A percentile compares a stretch with the other conserved stretches of the same genome.
Evolutionary conservation across 116 monocot genomes (phyloP).

Genomic region (Zostera marina): DNA sequence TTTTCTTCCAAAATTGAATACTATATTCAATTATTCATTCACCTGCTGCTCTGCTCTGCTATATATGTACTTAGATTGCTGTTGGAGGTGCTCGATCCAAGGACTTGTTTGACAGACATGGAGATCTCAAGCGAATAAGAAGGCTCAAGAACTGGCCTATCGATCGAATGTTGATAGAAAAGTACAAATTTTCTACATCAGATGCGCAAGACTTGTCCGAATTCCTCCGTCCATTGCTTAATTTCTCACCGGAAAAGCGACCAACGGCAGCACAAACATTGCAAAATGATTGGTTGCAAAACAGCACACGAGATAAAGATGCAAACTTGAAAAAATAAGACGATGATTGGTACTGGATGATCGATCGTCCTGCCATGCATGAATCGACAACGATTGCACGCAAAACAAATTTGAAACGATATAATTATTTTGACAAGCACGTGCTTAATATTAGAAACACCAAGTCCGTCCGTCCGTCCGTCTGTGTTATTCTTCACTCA

Average conservation of each 20-base stretch:
- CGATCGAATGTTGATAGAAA: constrained; percentile 36
- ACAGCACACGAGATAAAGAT: constrained; percentile 3
- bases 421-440: too few species aligned
- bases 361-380: too few species aligned
- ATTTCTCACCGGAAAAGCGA: constrained; percentile 52
- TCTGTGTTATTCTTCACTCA: too few species aligned
- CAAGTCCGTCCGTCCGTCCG: too few species aligned
- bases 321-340: too few species aligned
- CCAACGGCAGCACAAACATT: constrained; percentile 46
- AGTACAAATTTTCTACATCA: constrained; percentile 36
- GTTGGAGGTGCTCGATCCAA: constrained; percentile 56
- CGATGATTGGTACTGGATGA: too few species aligned
- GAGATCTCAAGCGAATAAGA: constrained; percentile 64
- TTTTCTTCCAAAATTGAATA: background rate
- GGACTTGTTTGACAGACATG: constrained; percentile 67
- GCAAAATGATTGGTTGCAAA: constrained; percentile 40
- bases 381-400: too few species aligned
- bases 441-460: too few species aligned
- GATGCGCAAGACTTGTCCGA: constrained; percentile 38
- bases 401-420: too few species aligned
- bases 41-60: background rate
- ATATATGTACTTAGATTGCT: constrained; percentile 26
- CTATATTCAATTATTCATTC: too few species aligned
- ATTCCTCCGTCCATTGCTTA: constrained; percentile 48
- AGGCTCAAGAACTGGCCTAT: constrained; percentile 62